Conservation (phyloP, 2,329 filamentous ascomycete genomes). For the Colletotrichum sp. region DNA sequence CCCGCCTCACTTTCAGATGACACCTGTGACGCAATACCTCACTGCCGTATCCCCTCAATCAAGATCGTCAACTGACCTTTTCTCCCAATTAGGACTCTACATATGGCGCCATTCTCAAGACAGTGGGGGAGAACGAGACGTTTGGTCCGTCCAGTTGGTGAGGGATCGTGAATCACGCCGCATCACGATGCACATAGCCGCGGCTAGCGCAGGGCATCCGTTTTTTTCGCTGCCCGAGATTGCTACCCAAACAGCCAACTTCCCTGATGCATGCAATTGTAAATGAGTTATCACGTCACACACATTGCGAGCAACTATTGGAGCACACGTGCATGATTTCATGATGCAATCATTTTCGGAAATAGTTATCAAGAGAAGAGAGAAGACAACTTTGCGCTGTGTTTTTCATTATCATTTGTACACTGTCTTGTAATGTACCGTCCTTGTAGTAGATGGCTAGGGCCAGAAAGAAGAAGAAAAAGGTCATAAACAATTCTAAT, state of each 20-base stretch:
- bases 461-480: not conserved
- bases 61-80: not conserved
- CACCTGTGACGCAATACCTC: not conserved
- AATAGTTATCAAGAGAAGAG: not conserved
- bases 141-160: conserved; percentile 39
- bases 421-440: not conserved
- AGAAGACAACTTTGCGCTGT: not conserved
- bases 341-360: not conserved
- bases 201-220: not conserved
- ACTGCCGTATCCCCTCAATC: not conserved
- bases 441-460: not conserved
- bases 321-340: not conserved
- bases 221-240: conserved; percentile 9
- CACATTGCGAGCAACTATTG: not conserved
- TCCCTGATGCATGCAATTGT: not conserved
- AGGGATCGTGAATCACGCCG: conserved; percentile 11
- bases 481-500: conserved; percentile 14
- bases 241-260: not conserved
- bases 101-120: conserved; percentile 25
- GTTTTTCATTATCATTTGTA: not conserved
- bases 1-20: not conserved
- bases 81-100: conserved; percentile 24
- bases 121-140: conserved; percentile 26
- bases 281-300: not conserved
- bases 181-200: conserved; percentile 8